Evolutionary conservation across 2,329 filamentous ascomycete species (phyloP).

Genomic region (Hymenoscyphus fraxineus): DNA sequence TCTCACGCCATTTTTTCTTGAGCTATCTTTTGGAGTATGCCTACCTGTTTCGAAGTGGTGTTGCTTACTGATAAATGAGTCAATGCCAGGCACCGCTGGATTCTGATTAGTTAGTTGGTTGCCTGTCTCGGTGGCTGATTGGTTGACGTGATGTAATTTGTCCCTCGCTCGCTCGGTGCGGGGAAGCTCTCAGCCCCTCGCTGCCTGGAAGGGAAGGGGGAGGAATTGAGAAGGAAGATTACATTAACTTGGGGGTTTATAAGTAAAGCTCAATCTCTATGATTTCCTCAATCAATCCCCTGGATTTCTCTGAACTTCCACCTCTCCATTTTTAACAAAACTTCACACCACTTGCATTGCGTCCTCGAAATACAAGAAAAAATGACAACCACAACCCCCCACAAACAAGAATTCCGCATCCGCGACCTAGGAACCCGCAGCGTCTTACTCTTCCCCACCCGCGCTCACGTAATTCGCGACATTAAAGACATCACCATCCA

Average conservation of each 20-base stretch:
- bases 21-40: no score
- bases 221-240: not conserved
- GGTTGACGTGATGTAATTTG: not conserved
- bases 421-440: conserved; percentile 55
- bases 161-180: no score
- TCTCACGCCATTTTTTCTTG: no score
- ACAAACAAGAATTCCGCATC: conserved; percentile 49
- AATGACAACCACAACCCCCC: conserved; percentile 26
- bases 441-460: conserved; percentile 59
- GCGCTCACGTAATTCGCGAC: conserved; percentile 58
- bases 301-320: no score
- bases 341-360: no score
- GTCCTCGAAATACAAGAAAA: no score
- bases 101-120: no score
- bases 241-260: not conserved
- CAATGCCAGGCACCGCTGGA: no score
- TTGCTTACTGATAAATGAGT: no score
- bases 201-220: not conserved
- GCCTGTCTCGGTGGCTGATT: not conserved
- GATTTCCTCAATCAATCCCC: not conserved
- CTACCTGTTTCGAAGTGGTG: no score
- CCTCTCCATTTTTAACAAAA: no score
- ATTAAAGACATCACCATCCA: conserved; percentile 50
- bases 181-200: not conserved
- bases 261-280: not conserved